A percentile compares a stretch with the other conserved stretches of the same genome.
Conservation (phyloP, 257 asterid species). For the Nicotiana sylvestris region DNA sequence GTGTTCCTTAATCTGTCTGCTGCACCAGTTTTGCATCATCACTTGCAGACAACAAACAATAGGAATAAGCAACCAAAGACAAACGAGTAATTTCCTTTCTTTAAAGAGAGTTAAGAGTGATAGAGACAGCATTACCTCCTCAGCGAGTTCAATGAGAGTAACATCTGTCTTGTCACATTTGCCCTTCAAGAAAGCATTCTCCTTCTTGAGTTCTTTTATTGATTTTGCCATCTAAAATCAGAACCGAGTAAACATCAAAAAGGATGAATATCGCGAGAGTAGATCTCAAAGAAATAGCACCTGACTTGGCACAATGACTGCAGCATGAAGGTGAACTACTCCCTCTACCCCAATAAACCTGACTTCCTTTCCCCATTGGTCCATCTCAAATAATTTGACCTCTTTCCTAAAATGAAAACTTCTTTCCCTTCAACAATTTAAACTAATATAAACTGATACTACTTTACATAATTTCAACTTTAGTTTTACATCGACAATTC, state of each 20-base stretch:
- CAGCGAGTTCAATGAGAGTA: conserved; percentile 83
- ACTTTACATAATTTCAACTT: neutral
- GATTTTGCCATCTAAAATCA: conserved; percentile 81
- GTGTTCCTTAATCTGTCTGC: conserved; percentile 1
- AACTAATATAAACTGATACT: neutral
- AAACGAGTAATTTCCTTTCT: neutral
- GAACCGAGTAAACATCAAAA: conserved; percentile 6
- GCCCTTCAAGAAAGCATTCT: conserved; percentile 75
- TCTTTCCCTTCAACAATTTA: neutral
- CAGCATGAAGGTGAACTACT: conserved; percentile 2
- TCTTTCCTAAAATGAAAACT: neutral
- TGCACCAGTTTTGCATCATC: neutral
- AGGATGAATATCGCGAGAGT: neutral
- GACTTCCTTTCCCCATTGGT: neutral
- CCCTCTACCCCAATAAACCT: conserved; percentile 1
- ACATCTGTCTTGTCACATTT: conserved; percentile 77
- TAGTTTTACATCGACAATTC: neutral
- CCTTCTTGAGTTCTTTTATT: conserved; percentile 83
- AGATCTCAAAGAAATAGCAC: neutral
- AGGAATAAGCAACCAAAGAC: conserved; percentile 9
- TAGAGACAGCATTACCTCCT: conserved; percentile 52
- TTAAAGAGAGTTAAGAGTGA: neutral
- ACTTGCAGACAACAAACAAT: neutral
- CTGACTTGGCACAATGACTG: neutral
- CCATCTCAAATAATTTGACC: neutral